Evolutionary conservation across 768 basidiomycete species (phyloP), one percentile per base, ranked within the genome.

Genomic region (Tubosaeta brunneosetosa): DNA sequence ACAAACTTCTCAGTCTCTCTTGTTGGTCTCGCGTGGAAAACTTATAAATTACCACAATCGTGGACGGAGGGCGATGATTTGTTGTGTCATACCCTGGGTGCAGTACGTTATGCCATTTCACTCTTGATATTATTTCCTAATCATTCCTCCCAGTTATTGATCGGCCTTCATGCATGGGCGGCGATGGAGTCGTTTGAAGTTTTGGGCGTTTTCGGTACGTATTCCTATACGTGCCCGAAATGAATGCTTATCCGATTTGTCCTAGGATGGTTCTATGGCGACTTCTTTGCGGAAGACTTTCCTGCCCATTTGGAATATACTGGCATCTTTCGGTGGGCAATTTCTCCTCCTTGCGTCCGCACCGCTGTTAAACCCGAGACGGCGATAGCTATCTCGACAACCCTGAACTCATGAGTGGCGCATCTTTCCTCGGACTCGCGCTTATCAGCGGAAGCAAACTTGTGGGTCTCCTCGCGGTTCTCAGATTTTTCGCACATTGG

Each of bases 181-280:
- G 86, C 91, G 1, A 77, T 81, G 59, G 93, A 94, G 53, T 92
- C 88, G 0, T 97, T 84, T 70, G 90, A 97, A 64, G 97, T 92
- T 17, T 80, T 98, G 3, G 95, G 97, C 7, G 79, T 90, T 27
- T 97, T 97, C 63, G 97, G 91, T 91, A 60, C 46, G 78, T 58
- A 8, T 40, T 19, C 22, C 17, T 4, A 12, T 33, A n/a, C 34
- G 9, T 19, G 10, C 44, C 19, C 8, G 46, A 42, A 46, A 7
- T 16, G 8, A 44, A 7, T 36, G 33, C 45, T 54, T 19, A 64
- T 44, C 44, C 11, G 13, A 29, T 10, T 32, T 37, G 19, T 13
- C 22, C 13, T 52, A 93, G 91, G 97, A 25, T 99, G 97, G 97
- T 94, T 97, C 73, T 99, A 97, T 60, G 94, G 93, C 22, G 92